A percentile compares a stretch with the other conserved stretches of the same genome.
Evolutionary conservation across 495 filamentous ascomycete genomes (phyloP).

Genomic region (Neurospora sp.): DNA sequence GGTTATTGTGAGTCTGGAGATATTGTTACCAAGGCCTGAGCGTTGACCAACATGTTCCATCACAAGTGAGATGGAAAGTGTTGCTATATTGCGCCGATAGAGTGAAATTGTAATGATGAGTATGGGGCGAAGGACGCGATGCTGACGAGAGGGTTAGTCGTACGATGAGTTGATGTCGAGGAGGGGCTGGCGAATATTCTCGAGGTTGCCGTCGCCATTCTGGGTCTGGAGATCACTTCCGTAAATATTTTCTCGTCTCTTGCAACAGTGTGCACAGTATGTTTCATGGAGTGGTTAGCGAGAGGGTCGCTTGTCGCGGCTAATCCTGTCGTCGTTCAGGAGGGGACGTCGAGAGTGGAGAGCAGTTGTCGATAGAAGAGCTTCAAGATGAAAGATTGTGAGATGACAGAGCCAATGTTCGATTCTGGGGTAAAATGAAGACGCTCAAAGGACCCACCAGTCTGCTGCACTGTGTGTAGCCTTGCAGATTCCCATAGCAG

Average conservation of each 20-base stretch:
- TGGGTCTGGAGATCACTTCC: not conserved
- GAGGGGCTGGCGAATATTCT: not conserved
- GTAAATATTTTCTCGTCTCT: not conserved
- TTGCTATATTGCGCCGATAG: not conserved
- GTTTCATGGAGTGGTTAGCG: not conserved
- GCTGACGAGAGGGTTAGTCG: not conserved
- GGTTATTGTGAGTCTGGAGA: not conserved
- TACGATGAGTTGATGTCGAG: not conserved
- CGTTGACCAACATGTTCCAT: not conserved
- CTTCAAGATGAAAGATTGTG: not conserved
- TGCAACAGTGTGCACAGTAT: not conserved
- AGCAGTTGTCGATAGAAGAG: not conserved
- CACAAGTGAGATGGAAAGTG: not conserved
- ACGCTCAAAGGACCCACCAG: not conserved
- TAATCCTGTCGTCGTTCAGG: not conserved
- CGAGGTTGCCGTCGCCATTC: not conserved
- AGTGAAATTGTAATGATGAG: too few relatives aligned
- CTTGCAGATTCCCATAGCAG: conserved; percentile 2
- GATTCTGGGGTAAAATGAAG: conserved; percentile 11
- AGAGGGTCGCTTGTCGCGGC: conserved; percentile 5
- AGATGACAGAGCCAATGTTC: conserved; percentile 9
- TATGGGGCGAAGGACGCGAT: conserved; percentile 4
- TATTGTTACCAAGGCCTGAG: not conserved
- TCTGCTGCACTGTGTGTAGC: not conserved
- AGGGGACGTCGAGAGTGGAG: not conserved